Conservation (phyloP, 805 yeast genomes). For the Phaffomyces antillensis region DNA sequence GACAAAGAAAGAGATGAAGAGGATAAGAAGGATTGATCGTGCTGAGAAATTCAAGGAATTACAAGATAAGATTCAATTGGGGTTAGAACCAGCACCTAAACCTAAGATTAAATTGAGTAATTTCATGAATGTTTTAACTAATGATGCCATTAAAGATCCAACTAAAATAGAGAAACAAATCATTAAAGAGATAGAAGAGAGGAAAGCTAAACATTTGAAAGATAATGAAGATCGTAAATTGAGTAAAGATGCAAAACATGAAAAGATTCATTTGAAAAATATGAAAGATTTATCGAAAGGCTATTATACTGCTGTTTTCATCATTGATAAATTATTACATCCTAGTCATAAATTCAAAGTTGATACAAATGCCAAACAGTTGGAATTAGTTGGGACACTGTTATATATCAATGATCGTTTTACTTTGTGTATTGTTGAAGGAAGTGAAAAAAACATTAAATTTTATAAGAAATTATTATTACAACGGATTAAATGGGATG, state of each 20-base stretch:
- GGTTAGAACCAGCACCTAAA: slow-evolving; percentile 80
- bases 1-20: slow-evolving; percentile 70
- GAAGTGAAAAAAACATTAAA: slow-evolving; percentile 55
- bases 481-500: slow-evolving; percentile 65
- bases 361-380: slow-evolving; percentile 74
- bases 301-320: slow-evolving; percentile 48
- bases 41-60: slow-evolving; percentile 54
- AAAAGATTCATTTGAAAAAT: slow-evolving; percentile 39
- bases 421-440: slow-evolving; percentile 66
- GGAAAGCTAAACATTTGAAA: slow-evolving; percentile 51
- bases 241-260: slow-evolving; percentile 48
- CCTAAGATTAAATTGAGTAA: slow-evolving; percentile 84
- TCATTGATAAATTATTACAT: slow-evolving; percentile 45
- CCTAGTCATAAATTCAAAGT: slow-evolving; percentile 68
- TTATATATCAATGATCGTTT: slow-evolving; percentile 31
- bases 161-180: slow-evolving; percentile 77
- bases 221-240: slow-evolving; percentile 58
- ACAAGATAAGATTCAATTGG: slow-evolving; percentile 73
- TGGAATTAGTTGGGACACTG: slow-evolving; percentile 54
- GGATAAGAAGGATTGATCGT: slow-evolving; percentile 56
- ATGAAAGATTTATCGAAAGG: slow-evolving; percentile 49
- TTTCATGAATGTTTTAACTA: slow-evolving; percentile 78
- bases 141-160: slow-evolving; percentile 83
- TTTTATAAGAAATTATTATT: slow-evolving; percentile 56
- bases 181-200: slow-evolving; percentile 53